Conservation (phyloP, 768 basidiomycete genomes). For the Podaxis carcinomalis region DNA sequence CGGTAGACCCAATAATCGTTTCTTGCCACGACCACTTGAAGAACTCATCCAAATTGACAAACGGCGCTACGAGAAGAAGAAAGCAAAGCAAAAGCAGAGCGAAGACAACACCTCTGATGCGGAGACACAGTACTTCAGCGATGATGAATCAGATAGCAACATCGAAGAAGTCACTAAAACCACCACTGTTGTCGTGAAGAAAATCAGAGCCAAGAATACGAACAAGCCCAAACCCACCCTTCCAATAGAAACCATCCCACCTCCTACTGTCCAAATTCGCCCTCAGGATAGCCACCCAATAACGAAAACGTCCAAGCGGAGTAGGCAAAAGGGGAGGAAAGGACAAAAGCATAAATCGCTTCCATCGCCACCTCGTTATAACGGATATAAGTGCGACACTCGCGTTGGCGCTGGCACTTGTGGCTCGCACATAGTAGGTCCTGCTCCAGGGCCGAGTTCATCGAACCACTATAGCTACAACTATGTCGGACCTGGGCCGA, state of each 20-base stretch:
- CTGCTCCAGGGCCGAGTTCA: not conserved
- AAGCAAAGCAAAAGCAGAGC: constrained; percentile 18
- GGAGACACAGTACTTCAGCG: constrained; percentile 11
- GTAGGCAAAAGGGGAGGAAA: not conserved
- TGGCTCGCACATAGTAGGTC: not conserved
- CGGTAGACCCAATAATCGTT: constrained; percentile 20
- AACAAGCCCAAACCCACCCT: not conserved
- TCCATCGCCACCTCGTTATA: not conserved
- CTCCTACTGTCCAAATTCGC: not conserved
- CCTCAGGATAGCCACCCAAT: not conserved
- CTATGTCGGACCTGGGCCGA: not conserved
- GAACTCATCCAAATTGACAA: constrained; percentile 32
- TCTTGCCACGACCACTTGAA: constrained; percentile 29
- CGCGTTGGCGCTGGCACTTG: not conserved
- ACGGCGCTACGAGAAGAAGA: constrained; percentile 18
- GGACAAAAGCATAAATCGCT: not conserved
- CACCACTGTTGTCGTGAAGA: constrained; percentile 17
- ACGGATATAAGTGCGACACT: not conserved
- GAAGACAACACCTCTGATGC: constrained; percentile 2
- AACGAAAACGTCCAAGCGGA: not conserved
- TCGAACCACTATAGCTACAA: not conserved
- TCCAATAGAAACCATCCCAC: not conserved
- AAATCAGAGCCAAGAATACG: not conserved
- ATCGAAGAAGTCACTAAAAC: constrained; percentile 21
- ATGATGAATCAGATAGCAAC: constrained; percentile 23